Base-by-base conservation (phyloP, 331 rosid genomes). In the Quercus lobata region DNA sequence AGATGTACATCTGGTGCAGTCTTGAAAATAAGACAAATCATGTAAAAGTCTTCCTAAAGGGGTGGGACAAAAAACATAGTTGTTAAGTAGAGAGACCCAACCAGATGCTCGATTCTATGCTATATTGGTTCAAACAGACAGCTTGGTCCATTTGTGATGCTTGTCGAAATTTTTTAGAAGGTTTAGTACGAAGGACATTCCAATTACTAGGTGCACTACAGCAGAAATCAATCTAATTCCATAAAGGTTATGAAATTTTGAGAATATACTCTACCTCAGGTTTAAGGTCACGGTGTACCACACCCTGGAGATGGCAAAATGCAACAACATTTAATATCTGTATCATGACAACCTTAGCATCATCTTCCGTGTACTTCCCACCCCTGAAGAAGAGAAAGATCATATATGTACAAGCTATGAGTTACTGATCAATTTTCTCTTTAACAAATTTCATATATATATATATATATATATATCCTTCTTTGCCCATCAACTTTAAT, bases 211-310 rank as follows among this genome's bases (percentile, higher is more conserved):
- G 22, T 72, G n/a, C 24, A 54, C 34, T 41, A 58, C 60, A 71
- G 44, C 60, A 34, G 37, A 74, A 32, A 52, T 80, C 73, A 74
- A 35, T 78, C 61, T 68, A 62, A 60, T 57, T 24, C 55, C 69
- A 63, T 35, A 81, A 58, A 18, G 62, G 16, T 71, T 62, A 24
- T 46, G 30, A 62, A 65, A 21, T 3, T 57, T 34, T 18, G 79
- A 53, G 24, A 55, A 63, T 19, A 77, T 29, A 78, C 55, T 80
- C 76, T 76, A 92, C 98, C 97, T 94, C 98, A 11, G 98, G 98
- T 84, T 94, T 94, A 65, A 94, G 98, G 81, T 94, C 98, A 5
- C 98, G 94, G 68, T 94, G 98, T 71, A 94, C 98, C 89, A 94
- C 98, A 46, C 98, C 98, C 75, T 94, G 97, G 71, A 94, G 90